Evolutionary conservation across 1,139 yeast species (phyloP).

Genomic region (Candida sojae): DNA sequence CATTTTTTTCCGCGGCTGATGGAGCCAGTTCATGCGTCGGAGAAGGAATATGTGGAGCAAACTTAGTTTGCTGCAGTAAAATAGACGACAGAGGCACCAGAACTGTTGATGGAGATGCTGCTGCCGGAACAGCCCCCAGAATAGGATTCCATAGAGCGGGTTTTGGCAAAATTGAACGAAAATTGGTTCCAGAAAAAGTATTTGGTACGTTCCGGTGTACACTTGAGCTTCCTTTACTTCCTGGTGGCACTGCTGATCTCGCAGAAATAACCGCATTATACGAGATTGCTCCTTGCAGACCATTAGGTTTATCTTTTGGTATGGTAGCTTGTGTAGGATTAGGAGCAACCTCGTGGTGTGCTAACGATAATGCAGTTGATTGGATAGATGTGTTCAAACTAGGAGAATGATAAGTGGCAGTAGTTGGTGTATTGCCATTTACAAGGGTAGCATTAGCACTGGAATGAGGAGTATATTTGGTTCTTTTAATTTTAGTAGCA

Average conservation of each 20-base stretch:
- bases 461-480: constrained; percentile 12
- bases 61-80: no score
- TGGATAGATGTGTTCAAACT: no score
- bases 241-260: neutral
- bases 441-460: constrained; percentile 8
- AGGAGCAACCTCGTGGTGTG: neutral
- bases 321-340: no score
- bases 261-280: neutral
- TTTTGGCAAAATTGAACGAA: neutral
- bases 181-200: neutral
- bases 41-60: no score
- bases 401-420: neutral
- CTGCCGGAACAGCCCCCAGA: no score
- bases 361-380: neutral
- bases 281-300: neutral
- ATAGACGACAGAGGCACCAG: no score
- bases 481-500: constrained; percentile 8
- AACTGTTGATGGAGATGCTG: no score
- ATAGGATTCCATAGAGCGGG: no score
- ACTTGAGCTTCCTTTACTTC: neutral
- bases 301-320: neutral
- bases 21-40: no score
- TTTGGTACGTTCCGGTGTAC: neutral
- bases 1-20: no score
- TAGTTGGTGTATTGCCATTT: neutral